A percentile compares a stretch with the other conserved stretches of the same genome.
These are phyloP conservation scores for Irpex lacteus DNA, from an alignment of 1,284 basidiomycete genomes.

Conservation along the genomic window DNA sequence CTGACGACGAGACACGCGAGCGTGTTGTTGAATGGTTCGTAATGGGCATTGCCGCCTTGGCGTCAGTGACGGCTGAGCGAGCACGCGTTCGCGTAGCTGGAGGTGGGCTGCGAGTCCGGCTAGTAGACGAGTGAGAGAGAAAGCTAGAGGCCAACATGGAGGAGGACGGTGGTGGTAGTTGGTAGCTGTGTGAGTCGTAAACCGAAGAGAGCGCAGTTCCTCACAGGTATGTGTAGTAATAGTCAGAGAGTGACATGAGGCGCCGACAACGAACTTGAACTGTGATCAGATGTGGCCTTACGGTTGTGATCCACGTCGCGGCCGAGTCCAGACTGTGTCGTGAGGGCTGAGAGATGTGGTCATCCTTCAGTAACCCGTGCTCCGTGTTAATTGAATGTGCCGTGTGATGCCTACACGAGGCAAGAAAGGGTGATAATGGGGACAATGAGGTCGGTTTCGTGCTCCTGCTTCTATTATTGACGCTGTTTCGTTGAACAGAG, in stretches of 20 bases:
- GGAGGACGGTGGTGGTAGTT: neutral
- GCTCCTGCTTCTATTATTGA: neutral
- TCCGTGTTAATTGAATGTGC: neutral
- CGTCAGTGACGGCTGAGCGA: neutral
- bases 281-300: constrained; percentile 3
- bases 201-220: neutral
- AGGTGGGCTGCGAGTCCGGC: neutral
- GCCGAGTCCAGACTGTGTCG: constrained; percentile 1
- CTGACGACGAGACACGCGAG: neutral
- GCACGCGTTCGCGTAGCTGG: neutral
- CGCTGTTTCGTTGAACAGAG: neutral
- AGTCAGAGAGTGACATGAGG: neutral
- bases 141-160: neutral
- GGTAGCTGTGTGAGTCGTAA: neutral
- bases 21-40: neutral
- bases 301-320: neutral
- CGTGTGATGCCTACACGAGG: constrained; percentile 2
- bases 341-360: neutral
- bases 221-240: neutral
- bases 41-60: neutral
- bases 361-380: neutral
- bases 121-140: neutral
- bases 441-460: constrained; percentile 3
- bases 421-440: constrained; percentile 1
- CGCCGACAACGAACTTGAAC: neutral